Conservation (phyloP, 2,329 filamentous ascomycete species). For the Ascochyta koolunga region DNA sequence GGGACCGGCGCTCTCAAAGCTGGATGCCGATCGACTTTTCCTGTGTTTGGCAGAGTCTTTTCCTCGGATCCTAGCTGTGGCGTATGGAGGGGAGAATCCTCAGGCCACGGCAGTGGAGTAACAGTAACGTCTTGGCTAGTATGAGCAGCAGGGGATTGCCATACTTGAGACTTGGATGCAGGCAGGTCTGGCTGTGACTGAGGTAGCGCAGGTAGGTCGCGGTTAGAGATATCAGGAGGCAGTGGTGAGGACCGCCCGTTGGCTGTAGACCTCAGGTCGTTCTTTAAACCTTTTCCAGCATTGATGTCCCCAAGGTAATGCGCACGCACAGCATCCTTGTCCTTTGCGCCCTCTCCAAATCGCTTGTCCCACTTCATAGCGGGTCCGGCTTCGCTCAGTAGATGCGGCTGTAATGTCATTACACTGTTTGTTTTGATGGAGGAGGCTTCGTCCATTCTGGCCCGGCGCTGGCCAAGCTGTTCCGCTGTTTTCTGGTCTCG, state of each 20-base stretch:
- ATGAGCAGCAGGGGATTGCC: constrained; percentile 4
- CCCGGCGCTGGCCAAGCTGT: constrained; percentile 59
- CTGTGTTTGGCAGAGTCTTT: constrained; percentile 29
- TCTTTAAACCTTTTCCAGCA: constrained; percentile 70
- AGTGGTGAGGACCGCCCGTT: constrained; percentile 41
- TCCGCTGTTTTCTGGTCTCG: constrained; percentile 61
- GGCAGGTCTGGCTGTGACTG: constrained; percentile 31
- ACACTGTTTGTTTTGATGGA: constrained; percentile 84
- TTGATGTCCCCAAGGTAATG: constrained; percentile 80
- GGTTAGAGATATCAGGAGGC: constrained; percentile 38
- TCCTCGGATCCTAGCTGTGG: constrained; percentile 40
- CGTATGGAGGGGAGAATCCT: constrained; percentile 29
- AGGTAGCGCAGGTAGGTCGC: constrained; percentile 53
- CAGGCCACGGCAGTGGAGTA: constrained; percentile 40
- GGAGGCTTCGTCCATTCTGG: constrained; percentile 60
- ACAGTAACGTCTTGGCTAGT: constrained; percentile 39
- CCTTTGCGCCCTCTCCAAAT: constrained; percentile 91
- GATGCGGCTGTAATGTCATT: constrained; percentile 82
- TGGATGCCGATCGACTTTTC: constrained; percentile 49
- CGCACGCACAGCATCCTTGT: constrained; percentile 81
- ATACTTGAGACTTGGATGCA: constrained; percentile 20
- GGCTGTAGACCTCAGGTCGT: constrained; percentile 48
- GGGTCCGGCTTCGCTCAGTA: constrained; percentile 85
- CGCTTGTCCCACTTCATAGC: constrained; percentile 97
- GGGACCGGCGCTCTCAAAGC: constrained; percentile 47